Percentiles rank a stretch among this genome's conserved stretches.
Evolutionary conservation across 1,139 yeast species (phyloP).

Genomic region (Cylindricascospora bacillispora): DNA sequence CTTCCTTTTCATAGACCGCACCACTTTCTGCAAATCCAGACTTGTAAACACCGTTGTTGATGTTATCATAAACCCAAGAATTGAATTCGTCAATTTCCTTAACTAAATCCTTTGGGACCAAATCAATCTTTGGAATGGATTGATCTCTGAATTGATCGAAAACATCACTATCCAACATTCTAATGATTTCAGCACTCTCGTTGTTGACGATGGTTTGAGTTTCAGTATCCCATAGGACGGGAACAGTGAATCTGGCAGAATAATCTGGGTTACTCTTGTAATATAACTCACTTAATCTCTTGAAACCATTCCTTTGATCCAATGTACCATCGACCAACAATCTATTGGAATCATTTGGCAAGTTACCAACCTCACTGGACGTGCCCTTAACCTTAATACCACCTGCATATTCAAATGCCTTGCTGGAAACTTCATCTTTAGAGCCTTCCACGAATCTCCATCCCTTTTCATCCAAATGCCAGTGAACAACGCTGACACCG

Average conservation of each 20-base stretch:
- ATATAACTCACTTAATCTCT: constrained; percentile 58
- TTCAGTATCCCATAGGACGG: constrained; percentile 84
- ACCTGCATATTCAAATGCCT: constrained; percentile 11
- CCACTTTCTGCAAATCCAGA: constrained; percentile 81
- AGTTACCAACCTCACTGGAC: constrained; percentile 8
- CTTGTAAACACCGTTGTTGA: constrained; percentile 92
- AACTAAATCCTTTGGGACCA: constrained; percentile 47
- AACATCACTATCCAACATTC: constrained; percentile 59
- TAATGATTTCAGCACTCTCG: constrained; percentile 78
- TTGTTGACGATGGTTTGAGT: constrained; percentile 73
- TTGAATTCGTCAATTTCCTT: constrained; percentile 62
- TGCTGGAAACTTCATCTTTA: constrained; percentile 29
- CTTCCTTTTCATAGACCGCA: constrained; percentile 69
- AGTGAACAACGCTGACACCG: constrained; percentile 70
- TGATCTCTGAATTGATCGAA: constrained; percentile 42
- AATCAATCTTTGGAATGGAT: constrained; percentile 38
- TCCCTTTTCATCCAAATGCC: constrained; percentile 75
- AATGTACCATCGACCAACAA: constrained; percentile 31
- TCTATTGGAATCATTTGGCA: constrained; percentile 14
- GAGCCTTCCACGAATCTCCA: constrained; percentile 57
- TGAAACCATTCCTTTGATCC: constrained; percentile 53
- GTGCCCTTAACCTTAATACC: constrained; percentile 12
- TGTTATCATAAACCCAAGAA: constrained; percentile 71
- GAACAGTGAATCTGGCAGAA: constrained; percentile 77
- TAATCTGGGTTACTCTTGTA: constrained; percentile 65